Conservation (phyloP, 1,139 yeast species). For the Citeromyces hawaiiensis region DNA sequence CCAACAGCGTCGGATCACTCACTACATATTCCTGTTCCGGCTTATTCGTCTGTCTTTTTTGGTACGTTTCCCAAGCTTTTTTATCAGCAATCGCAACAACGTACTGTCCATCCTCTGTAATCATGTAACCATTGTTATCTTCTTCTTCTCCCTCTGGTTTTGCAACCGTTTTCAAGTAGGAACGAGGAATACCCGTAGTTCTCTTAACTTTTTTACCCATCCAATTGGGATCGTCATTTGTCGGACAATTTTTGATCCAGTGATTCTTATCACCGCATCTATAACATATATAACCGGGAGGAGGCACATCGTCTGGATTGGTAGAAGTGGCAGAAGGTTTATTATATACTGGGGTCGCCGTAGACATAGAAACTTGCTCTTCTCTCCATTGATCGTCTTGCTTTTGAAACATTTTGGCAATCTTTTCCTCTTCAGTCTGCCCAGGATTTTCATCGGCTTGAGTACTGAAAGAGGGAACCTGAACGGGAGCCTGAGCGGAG, state of each 20-base stretch:
- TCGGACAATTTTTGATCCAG: slow-evolving; percentile 94
- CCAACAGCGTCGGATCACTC: slow-evolving; percentile 46
- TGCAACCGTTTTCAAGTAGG: slow-evolving; percentile 70
- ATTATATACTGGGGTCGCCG: slow-evolving; percentile 32
- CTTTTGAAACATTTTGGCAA: slow-evolving; percentile 81
- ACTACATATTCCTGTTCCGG: slow-evolving; percentile 24
- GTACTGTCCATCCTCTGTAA: slow-evolving; percentile 90
- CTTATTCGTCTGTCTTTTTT: slow-evolving; percentile 46
- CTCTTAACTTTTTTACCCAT: slow-evolving; percentile 85
- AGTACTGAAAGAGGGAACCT: no score
- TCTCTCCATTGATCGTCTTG: slow-evolving; percentile 92
- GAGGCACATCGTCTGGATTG: slow-evolving; percentile 63
- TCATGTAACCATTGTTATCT: slow-evolving; percentile 65
- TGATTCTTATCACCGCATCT: slow-evolving; percentile 96
- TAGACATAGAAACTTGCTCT: slow-evolving; percentile 83
- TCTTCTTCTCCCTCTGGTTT: slow-evolving; percentile 51
- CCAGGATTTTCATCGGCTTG: slow-evolving; percentile 5
- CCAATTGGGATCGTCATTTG: slow-evolving; percentile 83
- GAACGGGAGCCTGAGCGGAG: slow-evolving; percentile 9
- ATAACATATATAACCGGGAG: slow-evolving; percentile 92
- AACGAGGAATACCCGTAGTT: slow-evolving; percentile 95
- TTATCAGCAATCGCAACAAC: slow-evolving; percentile 92
- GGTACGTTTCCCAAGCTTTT: slow-evolving; percentile 83
- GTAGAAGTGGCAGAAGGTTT: slow-evolving; percentile 7
- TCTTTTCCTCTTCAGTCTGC: slow-evolving; percentile 73